A percentile compares a stretch with the other conserved stretches of the same genome.
Evolutionary conservation across 768 basidiomycete genomes (phyloP).

Genomic region (Rhizopogon salebrosus): DNA sequence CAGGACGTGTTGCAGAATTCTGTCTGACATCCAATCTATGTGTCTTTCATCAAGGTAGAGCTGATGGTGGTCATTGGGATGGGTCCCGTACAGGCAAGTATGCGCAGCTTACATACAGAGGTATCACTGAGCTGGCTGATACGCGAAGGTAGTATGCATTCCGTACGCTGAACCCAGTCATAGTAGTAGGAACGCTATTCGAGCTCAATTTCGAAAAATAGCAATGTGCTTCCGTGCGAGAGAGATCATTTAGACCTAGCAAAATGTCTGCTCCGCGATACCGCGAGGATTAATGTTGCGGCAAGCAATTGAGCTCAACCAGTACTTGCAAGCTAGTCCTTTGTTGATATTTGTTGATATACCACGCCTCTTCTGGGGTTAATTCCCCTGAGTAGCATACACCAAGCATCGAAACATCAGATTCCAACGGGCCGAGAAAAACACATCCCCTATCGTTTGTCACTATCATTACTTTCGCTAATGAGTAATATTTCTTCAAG

Average conservation of each 20-base stretch:
- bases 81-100: not conserved
- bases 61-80: constrained; percentile 28
- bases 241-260: not conserved
- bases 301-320: no score
- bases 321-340: no score
- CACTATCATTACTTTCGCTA: not conserved
- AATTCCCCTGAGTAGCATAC: no score
- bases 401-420: no score
- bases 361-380: no score
- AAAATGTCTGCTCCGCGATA: no score
- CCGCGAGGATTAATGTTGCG: no score
- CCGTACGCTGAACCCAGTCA: constrained; percentile 47
- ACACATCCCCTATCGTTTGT: no score
- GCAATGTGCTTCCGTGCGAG: not conserved
- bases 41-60: constrained; percentile 88
- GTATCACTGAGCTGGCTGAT: constrained; percentile 67
- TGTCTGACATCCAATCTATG: constrained; percentile 87
- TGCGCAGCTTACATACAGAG: constrained; percentile 57
- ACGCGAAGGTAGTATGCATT: constrained; percentile 84
- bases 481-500: constrained; percentile 17
- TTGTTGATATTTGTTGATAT: no score
- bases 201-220: constrained; percentile 4
- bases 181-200: constrained; percentile 1
- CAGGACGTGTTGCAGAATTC: constrained; percentile 73
- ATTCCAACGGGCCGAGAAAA: no score